These are phyloP conservation scores for Vanilla planifolia DNA, from an alignment of 106 monocot genomes.

Conservation along the genomic window DNA sequence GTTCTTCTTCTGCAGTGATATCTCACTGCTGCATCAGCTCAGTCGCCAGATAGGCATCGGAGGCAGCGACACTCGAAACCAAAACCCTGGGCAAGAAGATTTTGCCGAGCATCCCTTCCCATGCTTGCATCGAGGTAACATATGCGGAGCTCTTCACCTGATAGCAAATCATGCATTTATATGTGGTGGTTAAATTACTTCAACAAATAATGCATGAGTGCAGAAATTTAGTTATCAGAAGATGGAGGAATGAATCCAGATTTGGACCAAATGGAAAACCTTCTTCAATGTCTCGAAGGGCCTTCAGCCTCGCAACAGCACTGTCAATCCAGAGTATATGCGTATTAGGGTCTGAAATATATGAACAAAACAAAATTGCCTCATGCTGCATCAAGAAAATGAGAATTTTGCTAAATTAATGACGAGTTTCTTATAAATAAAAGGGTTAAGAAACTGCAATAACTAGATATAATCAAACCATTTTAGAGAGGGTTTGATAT, in stretches of 20 bases:
- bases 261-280: conserved; percentile 21
- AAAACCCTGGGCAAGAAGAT: conserved; percentile 69
- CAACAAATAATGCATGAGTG: not conserved
- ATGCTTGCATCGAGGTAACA: conserved; percentile 96
- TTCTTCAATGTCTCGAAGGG: conserved; percentile 68
- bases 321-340: conserved; percentile 86
- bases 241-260: no score
- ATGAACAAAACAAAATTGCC: not conserved
- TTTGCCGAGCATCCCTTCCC: conserved; percentile 60
- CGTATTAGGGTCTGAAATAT: conserved; percentile 76
- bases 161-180: conserved; percentile 1
- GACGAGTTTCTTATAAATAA: no score
- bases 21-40: no score
- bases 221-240: no score
- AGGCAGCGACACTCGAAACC: conserved; percentile 70
- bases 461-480: no score
- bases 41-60: conserved; percentile 59
- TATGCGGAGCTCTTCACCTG: conserved; percentile 84
- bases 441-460: no score
- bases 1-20: no score
- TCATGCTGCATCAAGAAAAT: no score
- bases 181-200: no score
- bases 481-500: no score
- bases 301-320: conserved; percentile 70
- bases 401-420: no score